Evolutionary conservation across 192 early-diverging fungal species (phyloP).

Genomic region (Entomortierella chlamydospora): DNA sequence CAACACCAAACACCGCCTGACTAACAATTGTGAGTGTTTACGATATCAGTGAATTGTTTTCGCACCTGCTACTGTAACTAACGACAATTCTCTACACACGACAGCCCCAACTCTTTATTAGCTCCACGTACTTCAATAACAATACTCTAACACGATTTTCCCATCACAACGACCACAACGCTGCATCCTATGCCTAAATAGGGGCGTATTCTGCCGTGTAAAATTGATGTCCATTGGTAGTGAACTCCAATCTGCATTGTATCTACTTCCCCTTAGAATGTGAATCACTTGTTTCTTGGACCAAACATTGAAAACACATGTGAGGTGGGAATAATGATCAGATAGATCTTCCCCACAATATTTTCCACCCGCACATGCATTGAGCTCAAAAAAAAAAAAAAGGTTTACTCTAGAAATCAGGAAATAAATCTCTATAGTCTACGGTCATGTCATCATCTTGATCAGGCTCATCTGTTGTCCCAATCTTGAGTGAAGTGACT

Average conservation of each 20-base stretch:
- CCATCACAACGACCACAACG: not conserved
- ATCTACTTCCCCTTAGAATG: not conserved
- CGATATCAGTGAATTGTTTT: no score
- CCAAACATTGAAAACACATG: no score
- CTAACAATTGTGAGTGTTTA: no score
- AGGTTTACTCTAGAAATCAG: conserved; percentile 42
- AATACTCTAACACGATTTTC: not conserved
- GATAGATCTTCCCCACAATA: no score
- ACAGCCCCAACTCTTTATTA: no score
- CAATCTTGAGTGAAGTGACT: not conserved
- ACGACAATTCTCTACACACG: no score
- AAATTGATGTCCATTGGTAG: not conserved
- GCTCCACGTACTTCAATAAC: not conserved
- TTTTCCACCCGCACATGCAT: no score
- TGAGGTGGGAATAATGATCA: no score
- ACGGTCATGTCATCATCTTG: conserved; percentile 25
- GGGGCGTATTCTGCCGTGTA: not conserved
- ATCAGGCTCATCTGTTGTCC: not conserved
- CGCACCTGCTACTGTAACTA: no score
- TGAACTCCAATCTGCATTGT: no score
- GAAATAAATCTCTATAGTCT: conserved; percentile 54
- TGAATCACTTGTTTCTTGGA: no score
- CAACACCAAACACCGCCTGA: no score
- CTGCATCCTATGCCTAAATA: not conserved
- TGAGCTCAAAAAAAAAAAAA: not conserved